A percentile compares a stretch with the other conserved stretches of the same genome.
These are phyloP conservation scores for Cutaneotrichosporon mucoides DNA, from an alignment of 1,284 basidiomycete species.

Conservation along the genomic window DNA sequence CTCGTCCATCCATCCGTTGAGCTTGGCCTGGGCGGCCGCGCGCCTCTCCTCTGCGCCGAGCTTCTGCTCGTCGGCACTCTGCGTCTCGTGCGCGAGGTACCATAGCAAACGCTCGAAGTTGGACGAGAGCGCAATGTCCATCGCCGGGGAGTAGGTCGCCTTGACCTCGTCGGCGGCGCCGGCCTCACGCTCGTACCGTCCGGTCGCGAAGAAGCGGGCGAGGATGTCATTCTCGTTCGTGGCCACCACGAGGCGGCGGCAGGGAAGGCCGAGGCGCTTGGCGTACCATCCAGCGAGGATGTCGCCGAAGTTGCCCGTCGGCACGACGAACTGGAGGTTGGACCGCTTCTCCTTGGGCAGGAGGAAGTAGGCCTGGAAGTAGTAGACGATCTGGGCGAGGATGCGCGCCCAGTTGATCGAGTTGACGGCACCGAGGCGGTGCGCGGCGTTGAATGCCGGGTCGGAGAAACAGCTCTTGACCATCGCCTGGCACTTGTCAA, in stretches of 20 bases:
- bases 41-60: constrained; percentile 25
- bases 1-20: constrained; percentile 81
- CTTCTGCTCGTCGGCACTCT: constrained; percentile 38
- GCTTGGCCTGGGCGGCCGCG: constrained; percentile 57
- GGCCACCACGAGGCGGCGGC: constrained; percentile 74
- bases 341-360: constrained; percentile 50
- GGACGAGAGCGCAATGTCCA: constrained; percentile 97
- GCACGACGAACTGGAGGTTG: constrained; percentile 84
- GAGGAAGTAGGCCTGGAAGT: constrained; percentile 80
- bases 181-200: constrained; percentile 74
- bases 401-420: constrained; percentile 99
- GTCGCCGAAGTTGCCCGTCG: constrained; percentile 99
- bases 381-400: constrained; percentile 97
- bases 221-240: constrained; percentile 99
- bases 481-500: constrained; percentile 91
- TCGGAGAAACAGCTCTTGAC: constrained; percentile 94
- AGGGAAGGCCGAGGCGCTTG: constrained; percentile 88
- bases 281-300: constrained; percentile 96
- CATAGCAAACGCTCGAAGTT: constrained; percentile 97
- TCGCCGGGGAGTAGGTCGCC: constrained; percentile 91
- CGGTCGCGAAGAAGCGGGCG: constrained; percentile 88
- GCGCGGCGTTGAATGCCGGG: constrained; percentile 76
- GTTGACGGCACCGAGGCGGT: constrained; percentile 93
- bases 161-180: constrained; percentile 72
- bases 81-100: constrained; percentile 82